These are phyloP conservation scores for Hypoxylon sp. DNA, from an alignment of 2,329 filamentous ascomycete genomes.

Conservation along the genomic window DNA sequence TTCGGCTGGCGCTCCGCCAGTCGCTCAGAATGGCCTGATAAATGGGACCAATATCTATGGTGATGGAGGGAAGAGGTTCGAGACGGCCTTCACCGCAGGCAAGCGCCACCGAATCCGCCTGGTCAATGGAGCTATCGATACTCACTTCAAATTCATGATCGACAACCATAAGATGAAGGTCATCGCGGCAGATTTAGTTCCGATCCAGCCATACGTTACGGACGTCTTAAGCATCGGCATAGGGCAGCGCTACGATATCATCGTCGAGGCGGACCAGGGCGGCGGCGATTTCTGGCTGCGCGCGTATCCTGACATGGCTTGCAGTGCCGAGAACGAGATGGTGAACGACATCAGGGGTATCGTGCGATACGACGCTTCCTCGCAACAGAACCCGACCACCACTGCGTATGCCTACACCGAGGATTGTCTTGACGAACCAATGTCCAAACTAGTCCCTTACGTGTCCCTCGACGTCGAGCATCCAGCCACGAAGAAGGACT, in stretches of 20 bases:
- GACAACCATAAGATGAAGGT: slow-evolving; percentile 68
- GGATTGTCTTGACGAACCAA: slow-evolving; percentile 55
- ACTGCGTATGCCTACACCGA: slow-evolving; percentile 31
- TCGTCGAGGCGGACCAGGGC: slow-evolving; percentile 58
- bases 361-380: slow-evolving; percentile 56
- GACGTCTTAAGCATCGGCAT: slow-evolving; percentile 55
- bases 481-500: slow-evolving; percentile 45
- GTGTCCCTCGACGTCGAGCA: slow-evolving; percentile 52
- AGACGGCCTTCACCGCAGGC: slow-evolving; percentile 53
- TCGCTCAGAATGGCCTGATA: slow-evolving; percentile 58
- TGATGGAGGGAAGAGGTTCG: slow-evolving; percentile 37
- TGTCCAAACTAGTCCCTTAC: slow-evolving; percentile 53
- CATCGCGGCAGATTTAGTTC: slow-evolving; percentile 67
- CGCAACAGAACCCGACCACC: slow-evolving; percentile 37
- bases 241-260: slow-evolving; percentile 60
- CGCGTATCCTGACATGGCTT: slow-evolving; percentile 57
- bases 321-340: slow-evolving; percentile 55
- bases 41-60: slow-evolving; percentile 51
- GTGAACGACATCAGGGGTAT: slow-evolving; percentile 62
- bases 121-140: slow-evolving; percentile 59
- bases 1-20: slow-evolving; percentile 51
- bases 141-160: slow-evolving; percentile 61
- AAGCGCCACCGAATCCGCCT: slow-evolving; percentile 60
- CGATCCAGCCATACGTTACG: slow-evolving; percentile 65
- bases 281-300: slow-evolving; percentile 63